Evolutionary conservation across 1,284 basidiomycete species (phyloP).

Genomic region (Chondrostereum purpureum): DNA sequence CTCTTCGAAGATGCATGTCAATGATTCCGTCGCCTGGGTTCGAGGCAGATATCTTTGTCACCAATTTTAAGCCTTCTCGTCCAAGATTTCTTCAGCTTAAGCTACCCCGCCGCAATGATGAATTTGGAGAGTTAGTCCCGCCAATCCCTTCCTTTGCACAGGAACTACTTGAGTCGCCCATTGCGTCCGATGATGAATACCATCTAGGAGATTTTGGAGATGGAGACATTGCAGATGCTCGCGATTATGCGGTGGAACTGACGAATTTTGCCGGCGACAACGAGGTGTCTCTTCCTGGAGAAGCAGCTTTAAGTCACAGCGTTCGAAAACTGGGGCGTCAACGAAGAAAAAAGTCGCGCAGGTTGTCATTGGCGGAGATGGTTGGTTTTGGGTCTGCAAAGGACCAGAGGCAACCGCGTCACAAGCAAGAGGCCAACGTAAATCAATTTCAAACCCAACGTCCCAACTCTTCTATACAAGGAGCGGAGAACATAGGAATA

Average conservation of each 20-base stretch:
- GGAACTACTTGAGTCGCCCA: too few relatives aligned
- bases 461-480: too few relatives aligned
- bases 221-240: slow-evolving; percentile 41
- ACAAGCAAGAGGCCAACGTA: too few relatives aligned
- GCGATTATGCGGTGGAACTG: slow-evolving; percentile 58
- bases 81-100: slow-evolving; percentile 17
- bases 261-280: slow-evolving; percentile 82
- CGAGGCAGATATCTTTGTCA: slow-evolving; percentile 78
- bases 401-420: too few relatives aligned
- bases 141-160: slow-evolving; percentile 34
- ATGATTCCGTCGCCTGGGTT: too few relatives aligned
- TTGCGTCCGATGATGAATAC: slow-evolving; percentile 26
- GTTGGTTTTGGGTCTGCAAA: too few relatives aligned
- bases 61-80: slow-evolving; percentile 39
- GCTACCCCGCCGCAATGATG: slow-evolving; percentile 2
- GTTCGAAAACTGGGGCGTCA: slow-evolving; percentile 66
- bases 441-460: too few relatives aligned
- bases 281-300: slow-evolving; percentile 56
- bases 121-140: too few relatives aligned
- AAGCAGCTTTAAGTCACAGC: slow-evolving; percentile 52
- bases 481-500: too few relatives aligned
- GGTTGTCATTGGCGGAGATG: too few relatives aligned
- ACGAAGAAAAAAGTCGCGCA: slow-evolving; percentile 52
- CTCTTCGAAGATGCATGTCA: too few relatives aligned
- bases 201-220: slow-evolving; percentile 27